Percentiles rank a stretch among this genome's conserved stretches.
These are phyloP conservation scores for Zopfia rhizophila DNA, from an alignment of 2,329 filamentous ascomycete species.

Conservation along the genomic window DNA sequence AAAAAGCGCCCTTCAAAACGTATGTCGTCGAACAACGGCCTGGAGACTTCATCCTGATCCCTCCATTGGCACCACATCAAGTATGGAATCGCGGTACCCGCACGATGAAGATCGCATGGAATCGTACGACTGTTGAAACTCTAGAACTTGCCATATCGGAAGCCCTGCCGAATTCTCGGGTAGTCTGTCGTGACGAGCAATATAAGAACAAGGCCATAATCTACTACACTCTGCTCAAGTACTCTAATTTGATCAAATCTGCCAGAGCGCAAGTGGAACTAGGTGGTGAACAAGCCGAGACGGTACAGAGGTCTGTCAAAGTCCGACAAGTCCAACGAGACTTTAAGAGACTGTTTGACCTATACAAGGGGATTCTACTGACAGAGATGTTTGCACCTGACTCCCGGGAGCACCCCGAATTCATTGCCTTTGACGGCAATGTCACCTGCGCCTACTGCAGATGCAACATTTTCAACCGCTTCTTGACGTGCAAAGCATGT, in stretches of 20 bases:
- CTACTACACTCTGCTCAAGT: conserved; percentile 86
- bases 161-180: conserved; percentile 84
- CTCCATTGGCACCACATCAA: conserved; percentile 92
- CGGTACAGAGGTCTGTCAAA: conserved; percentile 56
- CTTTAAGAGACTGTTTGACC: conserved; percentile 80
- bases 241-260: conserved; percentile 69
- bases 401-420: conserved; percentile 76
- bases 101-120: conserved; percentile 99
- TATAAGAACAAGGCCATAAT: conserved; percentile 99
- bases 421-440: conserved; percentile 85
- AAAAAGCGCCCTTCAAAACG: conserved; percentile 90
- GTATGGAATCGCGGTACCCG: conserved; percentile 97
- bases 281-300: conserved; percentile 48
- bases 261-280: conserved; percentile 66
- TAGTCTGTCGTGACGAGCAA: conserved; percentile 96
- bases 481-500: conserved; percentile 90
- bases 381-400: conserved; percentile 85
- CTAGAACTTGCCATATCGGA: conserved; percentile 86
- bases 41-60: conserved; percentile 93
- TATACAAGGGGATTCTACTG: conserved; percentile 82
- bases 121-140: conserved; percentile 91
- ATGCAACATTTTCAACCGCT: conserved; percentile 96
- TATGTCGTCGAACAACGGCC: conserved; percentile 91
- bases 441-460: conserved; percentile 96
- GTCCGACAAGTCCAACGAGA: conserved; percentile 80